These are phyloP conservation scores for Diospyros kaki DNA, from an alignment of 148 eudicot genomes.

Conservation along the genomic window DNA sequence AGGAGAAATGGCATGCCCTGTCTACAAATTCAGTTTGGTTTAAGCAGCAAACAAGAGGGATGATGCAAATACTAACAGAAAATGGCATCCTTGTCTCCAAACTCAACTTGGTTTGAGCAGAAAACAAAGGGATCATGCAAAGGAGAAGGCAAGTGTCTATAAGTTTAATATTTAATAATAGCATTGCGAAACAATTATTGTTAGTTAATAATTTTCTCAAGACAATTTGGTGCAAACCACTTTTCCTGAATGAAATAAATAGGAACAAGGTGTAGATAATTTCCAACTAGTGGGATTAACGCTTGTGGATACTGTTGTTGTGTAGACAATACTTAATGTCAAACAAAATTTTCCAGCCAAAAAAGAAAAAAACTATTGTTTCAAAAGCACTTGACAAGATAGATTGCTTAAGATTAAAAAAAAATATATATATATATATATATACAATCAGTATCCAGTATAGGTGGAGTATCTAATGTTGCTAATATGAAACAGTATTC, in stretches of 20 bases:
- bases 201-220: no score
- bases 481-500: conserved; percentile 3
- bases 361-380: not conserved
- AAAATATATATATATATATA: not conserved
- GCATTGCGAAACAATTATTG: not conserved
- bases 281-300: no score
- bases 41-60: not conserved
- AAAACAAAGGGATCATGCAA: not conserved
- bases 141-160: not conserved
- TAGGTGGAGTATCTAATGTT: not conserved
- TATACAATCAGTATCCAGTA: conserved; percentile 7
- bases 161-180: not conserved
- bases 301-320: no score
- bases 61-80: not conserved
- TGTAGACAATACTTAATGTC: no score
- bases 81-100: not conserved
- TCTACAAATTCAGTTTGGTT: not conserved
- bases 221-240: no score
- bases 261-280: no score
- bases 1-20: not conserved
- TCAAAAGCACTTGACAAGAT: not conserved
- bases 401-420: not conserved
- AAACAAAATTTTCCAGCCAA: not conserved
- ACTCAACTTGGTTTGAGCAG: not conserved
- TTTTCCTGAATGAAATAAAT: no score